Base-by-base conservation (phyloP, 83 land plant genomes). In the Diphasiastrum complanatum region DNA sequence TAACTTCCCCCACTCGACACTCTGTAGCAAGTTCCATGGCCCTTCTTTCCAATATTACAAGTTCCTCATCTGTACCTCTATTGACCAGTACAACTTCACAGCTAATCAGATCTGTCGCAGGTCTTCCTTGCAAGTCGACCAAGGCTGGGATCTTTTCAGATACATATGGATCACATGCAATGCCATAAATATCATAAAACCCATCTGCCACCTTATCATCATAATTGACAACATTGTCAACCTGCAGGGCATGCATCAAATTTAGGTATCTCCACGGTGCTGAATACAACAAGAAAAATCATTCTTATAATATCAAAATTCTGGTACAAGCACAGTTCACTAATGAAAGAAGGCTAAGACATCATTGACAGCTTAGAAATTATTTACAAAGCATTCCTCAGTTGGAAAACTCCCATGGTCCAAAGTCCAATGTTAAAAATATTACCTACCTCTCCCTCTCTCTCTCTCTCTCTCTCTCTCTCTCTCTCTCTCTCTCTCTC, bases 121-220 rank as follows among this genome's bases (percentile, higher is more conserved):
- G 79, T 31, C 60, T 77, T 63, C 74, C 76, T 75, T 87, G 92
- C 62, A 87, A 55, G 65, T 87, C 85, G 53, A 87, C 72, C 50
- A 87, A 75, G 20, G 89, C 74, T 62, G 92, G 92, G 89, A 87
- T 81, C 67, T 58, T 81, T 43, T 73, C 75, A 49, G 83, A 58
- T 26, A 70, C 38, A 10, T 26, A 11, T 47, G 85, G 70, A 34
- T 71, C 83, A 8, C 60, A 60, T 45, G 70, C 35, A 30, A 87
- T 51, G 28, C 92, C 92, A 77, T 84, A 87, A 2, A 87, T 57
- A 62, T 87, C 92, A 70, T 87, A 87, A 70, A 87, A 87, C 24
- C 89, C 92, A 70, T 87, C 85, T 48, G 79, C 33, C 55, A 84
- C 81, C 69, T 78, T 84, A 81, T 87, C 92, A 71, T 84, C 85